Conservation (phyloP, 257 asterid genomes). For the Lithospermum erythrorhizon region DNA sequence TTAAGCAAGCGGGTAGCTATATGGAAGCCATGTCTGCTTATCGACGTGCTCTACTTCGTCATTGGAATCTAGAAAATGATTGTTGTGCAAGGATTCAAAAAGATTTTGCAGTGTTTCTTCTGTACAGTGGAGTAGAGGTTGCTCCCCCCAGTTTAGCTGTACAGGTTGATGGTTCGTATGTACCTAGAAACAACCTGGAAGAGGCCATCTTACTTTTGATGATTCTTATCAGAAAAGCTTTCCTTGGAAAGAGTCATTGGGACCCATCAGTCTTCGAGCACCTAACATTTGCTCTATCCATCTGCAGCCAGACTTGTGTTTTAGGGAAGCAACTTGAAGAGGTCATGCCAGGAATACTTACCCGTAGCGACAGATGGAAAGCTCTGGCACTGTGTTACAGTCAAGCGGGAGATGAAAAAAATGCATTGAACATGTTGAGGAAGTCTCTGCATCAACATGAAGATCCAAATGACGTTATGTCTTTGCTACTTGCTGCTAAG, state of each 20-base stretch:
- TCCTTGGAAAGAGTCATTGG: constrained; percentile 76
- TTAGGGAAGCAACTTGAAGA: constrained; percentile 85
- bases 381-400: constrained; percentile 64
- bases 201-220: constrained; percentile 87
- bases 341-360: constrained; percentile 71
- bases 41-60: constrained; percentile 86
- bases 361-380: constrained; percentile 79
- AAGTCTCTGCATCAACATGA: constrained; percentile 63
- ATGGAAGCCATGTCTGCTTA: constrained; percentile 78
- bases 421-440: constrained; percentile 67
- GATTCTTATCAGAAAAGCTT: constrained; percentile 82
- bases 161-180: constrained; percentile 79
- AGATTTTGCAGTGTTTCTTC: constrained; percentile 77
- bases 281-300: constrained; percentile 73
- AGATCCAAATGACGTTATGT: constrained; percentile 75
- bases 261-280: constrained; percentile 86
- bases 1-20: constrained; percentile 66
- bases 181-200: constrained; percentile 86
- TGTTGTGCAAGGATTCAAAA: constrained; percentile 94
- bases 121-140: constrained; percentile 79
- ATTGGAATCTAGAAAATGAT: constrained; percentile 88
- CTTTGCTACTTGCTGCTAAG: constrained; percentile 74
- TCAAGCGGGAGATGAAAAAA: constrained; percentile 57
- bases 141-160: constrained; percentile 85
- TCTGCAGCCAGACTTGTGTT: constrained; percentile 80